Percentiles rank a stretch among this genome's conserved stretches.
Conservation (phyloP, 306 rosid genomes). For the Heteromeles arbutifolia region DNA sequence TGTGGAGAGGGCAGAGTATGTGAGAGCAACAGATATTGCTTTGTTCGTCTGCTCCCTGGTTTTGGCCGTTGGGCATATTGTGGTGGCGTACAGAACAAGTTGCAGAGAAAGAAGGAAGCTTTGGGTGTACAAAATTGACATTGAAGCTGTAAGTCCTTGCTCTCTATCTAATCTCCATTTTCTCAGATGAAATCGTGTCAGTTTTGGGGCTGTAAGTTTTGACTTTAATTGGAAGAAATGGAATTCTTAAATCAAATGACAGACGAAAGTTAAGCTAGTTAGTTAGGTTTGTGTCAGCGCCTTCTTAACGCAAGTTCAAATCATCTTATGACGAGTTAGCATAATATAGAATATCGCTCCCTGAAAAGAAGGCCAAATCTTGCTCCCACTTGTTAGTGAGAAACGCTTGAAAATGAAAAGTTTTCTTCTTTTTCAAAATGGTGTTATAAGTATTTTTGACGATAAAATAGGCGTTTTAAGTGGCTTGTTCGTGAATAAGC, state of each 20-base stretch:
- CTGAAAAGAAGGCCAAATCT: not conserved
- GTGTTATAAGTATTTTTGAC: no score
- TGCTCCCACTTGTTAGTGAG: not conserved
- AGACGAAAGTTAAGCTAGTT: no score
- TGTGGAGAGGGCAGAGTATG: constrained; percentile 23
- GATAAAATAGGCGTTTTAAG: no score
- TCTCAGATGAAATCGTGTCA: not conserved
- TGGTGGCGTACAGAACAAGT: constrained; percentile 86
- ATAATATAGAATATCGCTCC: no score
- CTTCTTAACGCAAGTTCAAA: no score
- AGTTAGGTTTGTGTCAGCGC: no score
- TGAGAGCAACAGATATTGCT: constrained; percentile 51
- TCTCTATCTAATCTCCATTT: not conserved
- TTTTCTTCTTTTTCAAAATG: no score
- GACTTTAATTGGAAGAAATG: not conserved
- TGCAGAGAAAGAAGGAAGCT: constrained; percentile 96
- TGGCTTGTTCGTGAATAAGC: not conserved
- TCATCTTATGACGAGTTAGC: no score
- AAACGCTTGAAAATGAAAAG: no score
- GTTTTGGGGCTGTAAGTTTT: not conserved
- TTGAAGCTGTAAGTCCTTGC: constrained; percentile 75
- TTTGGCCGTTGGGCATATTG: constrained; percentile 79
- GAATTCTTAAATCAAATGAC: not conserved
- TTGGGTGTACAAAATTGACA: constrained; percentile 86
- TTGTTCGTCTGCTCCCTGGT: constrained; percentile 60